Percentiles rank a stretch among this genome's conserved stretches.
phyloP scores from a whole-genome alignment of 805 yeast genomes.

The Brettanomyces anomalus region DNA sequence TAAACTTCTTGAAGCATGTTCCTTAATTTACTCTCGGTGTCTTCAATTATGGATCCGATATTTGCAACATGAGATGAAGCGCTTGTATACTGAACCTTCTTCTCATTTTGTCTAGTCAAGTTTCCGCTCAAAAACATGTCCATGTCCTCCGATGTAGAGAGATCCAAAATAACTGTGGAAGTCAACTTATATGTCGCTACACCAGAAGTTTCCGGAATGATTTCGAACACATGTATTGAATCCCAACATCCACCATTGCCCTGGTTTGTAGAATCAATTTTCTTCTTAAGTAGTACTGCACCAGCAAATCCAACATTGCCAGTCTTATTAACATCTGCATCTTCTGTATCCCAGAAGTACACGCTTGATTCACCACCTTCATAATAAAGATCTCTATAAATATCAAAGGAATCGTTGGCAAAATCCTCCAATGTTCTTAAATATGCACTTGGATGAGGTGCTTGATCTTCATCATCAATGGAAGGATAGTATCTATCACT shows the following conservation, averaged over 20 bases:
- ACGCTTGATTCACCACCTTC: constrained; percentile 91
- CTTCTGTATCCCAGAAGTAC: constrained; percentile 84
- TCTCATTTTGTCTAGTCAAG: constrained; percentile 75
- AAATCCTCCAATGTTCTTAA: constrained; percentile 68
- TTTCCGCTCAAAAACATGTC: constrained; percentile 61
- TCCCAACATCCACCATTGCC: constrained; percentile 66
- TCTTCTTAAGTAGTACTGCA: constrained; percentile 75
- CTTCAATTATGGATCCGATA: constrained; percentile 80
- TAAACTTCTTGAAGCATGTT: constrained; percentile 87
- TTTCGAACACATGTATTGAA: constrained; percentile 87
- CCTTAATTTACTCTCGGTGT: constrained; percentile 78
- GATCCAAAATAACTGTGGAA: constrained; percentile 76
- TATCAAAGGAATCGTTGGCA: constrained; percentile 86
- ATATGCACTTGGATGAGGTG: constrained; percentile 61
- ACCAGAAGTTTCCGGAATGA: constrained; percentile 31
- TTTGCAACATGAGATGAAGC: constrained; percentile 72
- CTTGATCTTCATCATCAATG: constrained; percentile 45
- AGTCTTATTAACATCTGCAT: constrained; percentile 32
- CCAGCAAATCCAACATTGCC: constrained; percentile 78
- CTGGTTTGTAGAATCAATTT: constrained; percentile 32
- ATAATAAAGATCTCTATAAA: constrained; percentile 87
- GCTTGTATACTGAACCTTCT: constrained; percentile 36
- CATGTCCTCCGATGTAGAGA: constrained; percentile 27
- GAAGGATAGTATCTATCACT: constrained; percentile 60
- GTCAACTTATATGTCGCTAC: constrained; percentile 60